A percentile compares a stretch with the other conserved stretches of the same genome.
Evolutionary conservation across 345 rosid genomes (phyloP).

Genomic region (Jatropha curcas): DNA sequence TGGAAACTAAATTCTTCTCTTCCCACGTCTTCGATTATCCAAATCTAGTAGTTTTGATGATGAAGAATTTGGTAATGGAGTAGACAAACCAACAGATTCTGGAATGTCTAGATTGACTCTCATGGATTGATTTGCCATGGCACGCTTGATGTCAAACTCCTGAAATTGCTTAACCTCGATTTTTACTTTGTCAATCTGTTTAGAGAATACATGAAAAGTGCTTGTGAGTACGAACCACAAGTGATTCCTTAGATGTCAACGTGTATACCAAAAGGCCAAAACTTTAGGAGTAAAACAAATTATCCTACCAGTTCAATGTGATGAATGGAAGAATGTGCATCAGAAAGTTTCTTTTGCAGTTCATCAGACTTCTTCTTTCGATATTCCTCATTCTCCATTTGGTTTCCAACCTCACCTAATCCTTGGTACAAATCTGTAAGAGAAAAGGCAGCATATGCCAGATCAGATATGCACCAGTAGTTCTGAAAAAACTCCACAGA

Average conservation of each 20-base stretch:
- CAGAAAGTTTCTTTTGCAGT: slow-evolving; percentile 80
- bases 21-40: slow-evolving; percentile 27
- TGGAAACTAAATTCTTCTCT: slow-evolving; percentile 24
- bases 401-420: slow-evolving; percentile 76
- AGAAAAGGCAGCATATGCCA: neutral
- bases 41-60: slow-evolving; percentile 54
- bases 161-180: slow-evolving; percentile 48
- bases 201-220: slow-evolving; percentile 14
- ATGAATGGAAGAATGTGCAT: slow-evolving; percentile 80
- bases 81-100: slow-evolving; percentile 73
- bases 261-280: neutral
- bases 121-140: slow-evolving; percentile 45
- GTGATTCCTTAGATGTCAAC: neutral
- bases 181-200: slow-evolving; percentile 70
- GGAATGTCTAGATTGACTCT: slow-evolving; percentile 75
- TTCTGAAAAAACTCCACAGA: neutral
- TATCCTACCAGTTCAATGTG: slow-evolving; percentile 72
- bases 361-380: slow-evolving; percentile 67
- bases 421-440: slow-evolving; percentile 64
- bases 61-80: slow-evolving; percentile 48
- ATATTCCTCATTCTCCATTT: slow-evolving; percentile 92
- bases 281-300: neutral
- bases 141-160: slow-evolving; percentile 46
- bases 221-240: slow-evolving; percentile 4
- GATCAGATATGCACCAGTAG: neutral